Percentiles rank a stretch among this genome's conserved stretches.
Evolutionary conservation across 2,329 filamentous ascomycete species (phyloP).

Genomic region (Aspergillus proliferans): DNA sequence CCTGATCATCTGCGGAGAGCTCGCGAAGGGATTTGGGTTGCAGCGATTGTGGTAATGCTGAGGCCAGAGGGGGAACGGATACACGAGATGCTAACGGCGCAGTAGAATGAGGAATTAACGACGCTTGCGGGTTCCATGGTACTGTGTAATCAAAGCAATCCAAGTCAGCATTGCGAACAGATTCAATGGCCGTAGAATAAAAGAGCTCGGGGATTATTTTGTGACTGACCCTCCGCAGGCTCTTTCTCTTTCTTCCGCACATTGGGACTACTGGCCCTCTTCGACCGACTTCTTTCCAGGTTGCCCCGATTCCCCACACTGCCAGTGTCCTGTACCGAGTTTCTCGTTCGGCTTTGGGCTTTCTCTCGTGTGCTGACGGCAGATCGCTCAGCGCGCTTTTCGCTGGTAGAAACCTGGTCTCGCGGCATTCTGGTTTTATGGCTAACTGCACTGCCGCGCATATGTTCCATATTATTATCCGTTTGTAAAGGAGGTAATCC

Average conservation of each 20-base stretch:
- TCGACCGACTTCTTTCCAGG: slow-evolving; percentile 27
- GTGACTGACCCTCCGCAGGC: slow-evolving; percentile 23
- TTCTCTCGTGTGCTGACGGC: slow-evolving; percentile 59
- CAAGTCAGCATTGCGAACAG: slow-evolving; percentile 10
- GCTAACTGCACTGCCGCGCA: slow-evolving; percentile 25
- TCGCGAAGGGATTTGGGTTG: slow-evolving; percentile 63
- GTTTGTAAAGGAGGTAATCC: slow-evolving; percentile 25
- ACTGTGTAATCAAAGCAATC: slow-evolving; percentile 18
- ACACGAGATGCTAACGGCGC: slow-evolving; percentile 67
- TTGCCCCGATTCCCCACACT: slow-evolving; percentile 28
- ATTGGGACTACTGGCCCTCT: slow-evolving; percentile 21
- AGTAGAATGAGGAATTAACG: slow-evolving; percentile 61
- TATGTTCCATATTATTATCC: slow-evolving; percentile 24
- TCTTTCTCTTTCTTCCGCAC: slow-evolving; percentile 29
- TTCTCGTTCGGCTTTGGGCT: slow-evolving; percentile 53
- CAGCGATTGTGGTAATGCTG: slow-evolving; percentile 61
- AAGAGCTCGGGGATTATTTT: not conserved
- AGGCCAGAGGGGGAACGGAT: slow-evolving; percentile 56
- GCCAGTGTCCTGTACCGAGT: slow-evolving; percentile 45
- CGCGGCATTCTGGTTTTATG: slow-evolving; percentile 27
- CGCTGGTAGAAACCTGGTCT: slow-evolving; percentile 30
- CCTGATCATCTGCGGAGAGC: slow-evolving; percentile 73
- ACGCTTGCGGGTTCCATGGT: slow-evolving; percentile 74
- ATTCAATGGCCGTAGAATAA: not conserved
- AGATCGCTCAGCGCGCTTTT: slow-evolving; percentile 36